Percentiles rank a stretch among this genome's conserved stretches.
Evolutionary conservation across 495 filamentous ascomycete species (phyloP).

Genomic region (Umbilicaria muhlenbergii): DNA sequence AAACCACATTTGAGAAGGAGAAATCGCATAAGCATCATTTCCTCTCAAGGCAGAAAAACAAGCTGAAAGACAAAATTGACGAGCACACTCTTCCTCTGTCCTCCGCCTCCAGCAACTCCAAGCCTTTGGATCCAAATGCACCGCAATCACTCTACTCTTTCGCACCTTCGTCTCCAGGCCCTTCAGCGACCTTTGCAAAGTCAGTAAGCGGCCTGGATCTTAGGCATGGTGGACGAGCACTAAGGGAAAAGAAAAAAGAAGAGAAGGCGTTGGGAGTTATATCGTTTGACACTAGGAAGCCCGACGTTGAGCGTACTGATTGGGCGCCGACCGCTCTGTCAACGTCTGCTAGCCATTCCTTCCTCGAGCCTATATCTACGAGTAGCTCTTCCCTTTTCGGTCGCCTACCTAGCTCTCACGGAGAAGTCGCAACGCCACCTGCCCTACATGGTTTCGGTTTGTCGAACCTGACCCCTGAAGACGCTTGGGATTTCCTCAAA

Average conservation of each 20-base stretch:
- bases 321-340: slow-evolving; percentile 16
- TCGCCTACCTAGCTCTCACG: slow-evolving; percentile 3
- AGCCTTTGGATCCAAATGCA: slow-evolving; percentile 67
- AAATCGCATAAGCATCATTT: slow-evolving; percentile 63
- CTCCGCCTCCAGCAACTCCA: slow-evolving; percentile 80
- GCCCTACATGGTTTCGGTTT: slow-evolving; percentile 47
- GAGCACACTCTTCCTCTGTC: slow-evolving; percentile 68
- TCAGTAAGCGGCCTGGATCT: slow-evolving; percentile 72
- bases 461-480: slow-evolving; percentile 70
- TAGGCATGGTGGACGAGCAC: slow-evolving; percentile 64
- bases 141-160: slow-evolving; percentile 76
- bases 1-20: slow-evolving; percentile 28
- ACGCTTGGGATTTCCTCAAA: slow-evolving; percentile 92
- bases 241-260: slow-evolving; percentile 84
- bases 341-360: slow-evolving; percentile 12
- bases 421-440: slow-evolving; percentile 16
- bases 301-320: slow-evolving; percentile 27
- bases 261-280: slow-evolving; percentile 40
- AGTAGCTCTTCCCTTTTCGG: not conserved
- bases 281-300: slow-evolving; percentile 13
- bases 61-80: slow-evolving; percentile 64
- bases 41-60: slow-evolving; percentile 80
- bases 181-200: slow-evolving; percentile 53
- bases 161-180: slow-evolving; percentile 55
- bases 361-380: slow-evolving; percentile 17